Base-by-base conservation (phyloP, 352 stramenopile genomes). In the Pythium aphanidermatum region DNA sequence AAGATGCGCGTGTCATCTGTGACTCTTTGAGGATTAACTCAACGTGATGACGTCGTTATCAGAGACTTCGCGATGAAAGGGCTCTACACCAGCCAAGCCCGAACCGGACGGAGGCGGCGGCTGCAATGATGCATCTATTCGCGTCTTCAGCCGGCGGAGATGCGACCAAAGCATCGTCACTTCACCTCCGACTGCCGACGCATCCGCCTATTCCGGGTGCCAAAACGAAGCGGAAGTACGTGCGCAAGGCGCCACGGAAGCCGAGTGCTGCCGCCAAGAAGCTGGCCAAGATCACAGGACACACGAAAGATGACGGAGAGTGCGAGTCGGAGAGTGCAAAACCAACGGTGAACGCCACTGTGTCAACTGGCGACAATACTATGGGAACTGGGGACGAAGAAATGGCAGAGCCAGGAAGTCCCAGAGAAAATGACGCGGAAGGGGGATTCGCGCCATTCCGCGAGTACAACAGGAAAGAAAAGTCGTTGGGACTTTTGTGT, bases 391-490 rank as follows among this genome's bases (percentile, higher is more conserved):
- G 40, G 8, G 49, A 58, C 7, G 49, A 58, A 16, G 43, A 46
- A 16, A 59, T 52, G 43, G 35, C 16, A 16, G 42, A 59, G 34
- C 31, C 46, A 11, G 46, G 47, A 0, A 54, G 36, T 7, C 34
- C 46, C 1, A 53, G 55, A 24, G 26, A 55, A 14, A 71, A 36
- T 13, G 43, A 50, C 6, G 51, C 46, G 25, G 51, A 62, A n/a
- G 42, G 30, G 21, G 39, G 49, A 10, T 86, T 82, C 45, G 74
- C 85, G 30, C 76, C 76, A 6, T 91, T 84, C 48, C 69, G 78
- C 51, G 78, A 91, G 60, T 93, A 93, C 69, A 93, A 85, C 48
- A 76, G 81, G 37, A 93, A 93, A 59, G 76, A 93, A 26, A 93
- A 93, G 32, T 93, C 81, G 4, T 71, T 93, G 4, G 81, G 81